A percentile compares a stretch with the other conserved stretches of the same genome.
phyloP scores from a whole-genome alignment of 257 asterid genomes.

The Buddleja alternifolia region DNA sequence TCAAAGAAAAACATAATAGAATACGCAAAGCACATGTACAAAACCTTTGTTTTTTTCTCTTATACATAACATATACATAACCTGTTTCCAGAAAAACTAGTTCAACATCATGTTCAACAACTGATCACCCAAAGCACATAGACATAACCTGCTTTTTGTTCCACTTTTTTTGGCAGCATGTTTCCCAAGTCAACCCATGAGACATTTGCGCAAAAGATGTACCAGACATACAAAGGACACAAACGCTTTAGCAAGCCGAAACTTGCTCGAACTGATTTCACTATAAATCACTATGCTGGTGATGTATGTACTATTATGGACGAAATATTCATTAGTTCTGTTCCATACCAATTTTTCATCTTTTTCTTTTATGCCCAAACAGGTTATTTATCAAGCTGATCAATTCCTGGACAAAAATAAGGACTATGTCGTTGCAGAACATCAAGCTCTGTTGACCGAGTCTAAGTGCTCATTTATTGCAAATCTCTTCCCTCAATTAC shows the following conservation, averaged over 20 bases:
- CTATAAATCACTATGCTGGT: slow-evolving; percentile 93
- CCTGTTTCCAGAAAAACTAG: too few species aligned
- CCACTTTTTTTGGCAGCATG: slow-evolving; percentile 77
- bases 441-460: slow-evolving; percentile 80
- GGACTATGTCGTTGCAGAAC: slow-evolving; percentile 93
- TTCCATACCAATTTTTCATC: slow-evolving; percentile 25
- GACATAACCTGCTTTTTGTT: slow-evolving; percentile 28
- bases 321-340: slow-evolving; percentile 24
- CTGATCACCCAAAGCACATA: neutral
- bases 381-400: slow-evolving; percentile 95
- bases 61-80: too few species aligned
- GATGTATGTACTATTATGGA: slow-evolving; percentile 59
- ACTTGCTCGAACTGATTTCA: slow-evolving; percentile 87
- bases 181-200: slow-evolving; percentile 97
- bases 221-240: slow-evolving; percentile 87
- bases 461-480: slow-evolving; percentile 79
- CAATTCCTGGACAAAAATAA: slow-evolving; percentile 92
- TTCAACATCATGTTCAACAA: neutral
- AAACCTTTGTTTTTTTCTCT: too few species aligned
- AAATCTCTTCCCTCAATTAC: slow-evolving; percentile 71
- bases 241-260: slow-evolving; percentile 95
- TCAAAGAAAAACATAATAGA: neutral
- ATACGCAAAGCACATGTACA: neutral
- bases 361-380: slow-evolving; percentile 34
- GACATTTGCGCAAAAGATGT: slow-evolving; percentile 95